Conservation (phyloP, 1,284 basidiomycete genomes). For the Pseudozyma thailandica region DNA sequence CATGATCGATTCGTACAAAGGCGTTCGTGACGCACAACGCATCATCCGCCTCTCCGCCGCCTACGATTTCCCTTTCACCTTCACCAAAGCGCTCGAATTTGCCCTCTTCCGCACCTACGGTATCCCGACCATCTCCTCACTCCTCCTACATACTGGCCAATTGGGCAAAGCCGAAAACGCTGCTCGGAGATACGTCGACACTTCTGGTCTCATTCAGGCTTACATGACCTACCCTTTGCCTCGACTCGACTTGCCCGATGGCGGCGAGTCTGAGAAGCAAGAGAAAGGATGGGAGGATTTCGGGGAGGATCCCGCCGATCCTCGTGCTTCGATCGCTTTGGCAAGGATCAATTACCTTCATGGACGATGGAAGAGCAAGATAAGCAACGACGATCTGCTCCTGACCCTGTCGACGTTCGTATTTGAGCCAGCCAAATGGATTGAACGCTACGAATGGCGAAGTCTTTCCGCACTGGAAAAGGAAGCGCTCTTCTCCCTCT, state of each 20-base stretch:
- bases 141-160: conserved; percentile 44
- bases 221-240: conserved; percentile 76
- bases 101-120: conserved; percentile 50
- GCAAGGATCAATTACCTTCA: conserved; percentile 50
- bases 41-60: conserved; percentile 27
- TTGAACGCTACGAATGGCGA: conserved; percentile 41
- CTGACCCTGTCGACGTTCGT: conserved; percentile 50
- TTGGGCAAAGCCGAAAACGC: conserved; percentile 41
- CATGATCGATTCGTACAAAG: conserved; percentile 44
- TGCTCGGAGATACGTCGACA: conserved; percentile 39
- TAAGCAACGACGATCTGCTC: conserved; percentile 50
- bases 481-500: conserved; percentile 44
- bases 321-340: conserved; percentile 39
- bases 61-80: conserved; percentile 27
- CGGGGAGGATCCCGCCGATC: conserved; percentile 38
- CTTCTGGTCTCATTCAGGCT: conserved; percentile 52
- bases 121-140: conserved; percentile 44
- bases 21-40: conserved; percentile 45
- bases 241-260: conserved; percentile 72
- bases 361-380: conserved; percentile 34
- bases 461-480: conserved; percentile 28
- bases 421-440: conserved; percentile 40
- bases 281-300: conserved; percentile 24
- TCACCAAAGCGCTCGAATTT: conserved; percentile 39
- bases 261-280: conserved; percentile 6